Evolutionary conservation across 768 basidiomycete genomes (phyloP), one percentile per base, ranked within the genome.

Genomic region (Tylopilus cervinicoccineus): DNA sequence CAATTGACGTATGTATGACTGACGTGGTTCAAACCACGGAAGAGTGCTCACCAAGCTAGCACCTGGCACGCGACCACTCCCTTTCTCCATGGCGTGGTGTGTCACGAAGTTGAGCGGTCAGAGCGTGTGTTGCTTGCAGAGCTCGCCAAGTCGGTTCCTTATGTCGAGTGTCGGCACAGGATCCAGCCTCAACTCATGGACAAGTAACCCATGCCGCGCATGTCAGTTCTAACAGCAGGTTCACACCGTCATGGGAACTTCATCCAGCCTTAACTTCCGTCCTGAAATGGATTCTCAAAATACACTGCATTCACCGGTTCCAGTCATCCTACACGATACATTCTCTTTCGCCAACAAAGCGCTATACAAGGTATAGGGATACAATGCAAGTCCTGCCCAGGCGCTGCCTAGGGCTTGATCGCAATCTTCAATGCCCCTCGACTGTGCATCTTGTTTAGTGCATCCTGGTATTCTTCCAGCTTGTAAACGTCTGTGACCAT

Each of bases 401-500:
- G 45, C 17, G 8, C 42, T 22, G 37, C 50, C 47, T 56, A 81
- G 37, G 82, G 81, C 63, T 76, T 81, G 55, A 83, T 77, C 14
- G 72, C 77, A 54, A 84, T 82, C 65, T 83, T 83, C 54, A 81
- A 61, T 5, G 80, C 80, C 27, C 73, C 72, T 55, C 81, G 73
- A 53, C 77, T 80, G 55, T 69, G 78, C 83, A 88, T 84, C 70
- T 84, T 86, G 63, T 88, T 79, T 47, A 89, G 66, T 4, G 86
- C 86, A 20, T 71, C 69, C 64, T 86, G 83, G 63, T 78, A 88
- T 43, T 88, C 79, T 43, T 83, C 80, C 45, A 88, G 65, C 54
- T 78, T 79, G 68, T 78, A 88, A 13, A 80, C 62, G 57, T 87
- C 79, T 7, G 83, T 75, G 23, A 88, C 85, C 75, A 91, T 87